phyloP scores from a whole-genome alignment of 2,329 filamentous ascomycete species.

The Xylariaceae sp. region DNA sequence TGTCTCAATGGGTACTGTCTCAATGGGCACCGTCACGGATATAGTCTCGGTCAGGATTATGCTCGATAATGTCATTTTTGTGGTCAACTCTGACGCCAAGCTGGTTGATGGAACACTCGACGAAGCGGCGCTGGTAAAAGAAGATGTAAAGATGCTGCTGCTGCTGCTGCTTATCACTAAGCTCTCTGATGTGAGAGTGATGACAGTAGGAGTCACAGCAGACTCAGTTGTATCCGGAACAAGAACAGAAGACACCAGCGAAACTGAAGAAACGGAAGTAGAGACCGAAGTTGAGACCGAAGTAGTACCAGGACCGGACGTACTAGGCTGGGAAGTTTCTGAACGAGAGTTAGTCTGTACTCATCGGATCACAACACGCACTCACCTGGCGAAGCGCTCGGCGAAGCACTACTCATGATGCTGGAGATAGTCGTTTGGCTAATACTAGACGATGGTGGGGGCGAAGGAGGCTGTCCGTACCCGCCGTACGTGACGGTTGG shows the following conservation, averaged over 20 bases:
- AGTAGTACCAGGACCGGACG: background rate
- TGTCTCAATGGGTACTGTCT: constrained; percentile 19
- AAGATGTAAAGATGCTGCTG: constrained; percentile 1
- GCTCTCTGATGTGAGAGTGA: constrained; percentile 9
- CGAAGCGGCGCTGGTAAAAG: constrained; percentile 3
- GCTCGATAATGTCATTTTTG: constrained; percentile 20
- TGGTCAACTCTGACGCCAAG: constrained; percentile 13
- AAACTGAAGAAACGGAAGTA: background rate
- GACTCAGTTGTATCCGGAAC: background rate
- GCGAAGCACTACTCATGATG: background rate
- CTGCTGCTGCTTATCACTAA: constrained; percentile 8
- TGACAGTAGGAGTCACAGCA: background rate
- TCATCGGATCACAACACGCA: background rate
- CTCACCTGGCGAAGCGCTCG: constrained; percentile 4
- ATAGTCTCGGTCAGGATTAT: constrained; percentile 21
- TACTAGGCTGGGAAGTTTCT: constrained; percentile 5
- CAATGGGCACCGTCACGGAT: constrained; percentile 18
- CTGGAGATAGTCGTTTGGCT: constrained; percentile 9
- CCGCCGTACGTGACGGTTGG: constrained; percentile 27
- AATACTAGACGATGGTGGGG: constrained; percentile 10
- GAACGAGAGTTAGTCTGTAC: background rate
- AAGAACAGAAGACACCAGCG: background rate
- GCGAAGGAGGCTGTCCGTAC: constrained; percentile 27
- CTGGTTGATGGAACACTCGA: constrained; percentile 10
- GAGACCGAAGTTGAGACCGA: background rate